Conservation (phyloP, 2,329 filamentous ascomycete genomes). For the Neonectria faginata region DNA sequence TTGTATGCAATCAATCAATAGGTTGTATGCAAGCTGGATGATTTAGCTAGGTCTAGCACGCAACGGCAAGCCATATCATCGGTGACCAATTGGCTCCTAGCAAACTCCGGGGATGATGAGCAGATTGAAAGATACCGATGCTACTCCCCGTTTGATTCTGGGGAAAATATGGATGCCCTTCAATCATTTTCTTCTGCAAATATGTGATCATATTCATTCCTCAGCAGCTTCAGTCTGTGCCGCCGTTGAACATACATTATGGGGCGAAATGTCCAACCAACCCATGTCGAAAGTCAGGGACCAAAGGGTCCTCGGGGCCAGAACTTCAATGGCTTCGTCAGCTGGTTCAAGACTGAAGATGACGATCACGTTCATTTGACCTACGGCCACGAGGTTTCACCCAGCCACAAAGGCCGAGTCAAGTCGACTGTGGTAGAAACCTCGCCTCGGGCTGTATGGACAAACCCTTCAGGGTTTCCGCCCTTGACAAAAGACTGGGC, state of each 20-base stretch:
- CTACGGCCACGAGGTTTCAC: neutral
- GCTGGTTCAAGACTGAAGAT: neutral
- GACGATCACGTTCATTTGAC: neutral
- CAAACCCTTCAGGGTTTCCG: neutral
- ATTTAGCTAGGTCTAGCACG: neutral
- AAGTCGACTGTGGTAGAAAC: neutral
- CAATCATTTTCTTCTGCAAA: neutral
- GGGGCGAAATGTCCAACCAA: neutral
- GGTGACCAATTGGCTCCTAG: neutral
- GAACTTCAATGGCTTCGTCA: neutral
- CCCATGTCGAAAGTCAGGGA: neutral
- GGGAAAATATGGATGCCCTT: neutral
- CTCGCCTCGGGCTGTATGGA: neutral
- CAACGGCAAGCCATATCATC: neutral
- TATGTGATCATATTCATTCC: neutral
- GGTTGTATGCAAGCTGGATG: neutral
- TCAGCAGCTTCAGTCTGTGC: neutral
- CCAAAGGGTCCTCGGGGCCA: neutral
- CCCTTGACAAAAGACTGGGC: neutral
- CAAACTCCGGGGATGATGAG: neutral
- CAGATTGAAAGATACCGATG: neutral
- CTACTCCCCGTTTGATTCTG: neutral
- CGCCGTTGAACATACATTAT: neutral
- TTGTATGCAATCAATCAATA: neutral
- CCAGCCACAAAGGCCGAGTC: neutral